Conservation (phyloP, 768 basidiomycete species). For the Trametes coccinea region DNA sequence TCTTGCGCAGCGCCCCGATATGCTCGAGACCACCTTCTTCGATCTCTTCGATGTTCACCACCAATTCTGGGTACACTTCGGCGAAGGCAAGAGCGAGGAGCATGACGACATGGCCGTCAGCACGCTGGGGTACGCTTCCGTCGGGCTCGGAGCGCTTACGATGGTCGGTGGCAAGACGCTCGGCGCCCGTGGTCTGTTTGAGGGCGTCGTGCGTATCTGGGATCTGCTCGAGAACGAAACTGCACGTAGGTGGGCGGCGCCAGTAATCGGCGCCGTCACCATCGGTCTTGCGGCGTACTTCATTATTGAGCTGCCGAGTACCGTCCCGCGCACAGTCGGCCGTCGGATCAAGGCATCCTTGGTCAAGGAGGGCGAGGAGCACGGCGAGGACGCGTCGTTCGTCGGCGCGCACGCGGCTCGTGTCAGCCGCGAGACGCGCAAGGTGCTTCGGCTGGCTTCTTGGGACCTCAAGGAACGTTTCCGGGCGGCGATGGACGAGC, state of each 20-base stretch:
- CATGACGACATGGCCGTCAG: constrained; percentile 51
- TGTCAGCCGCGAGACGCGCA: constrained; percentile 83
- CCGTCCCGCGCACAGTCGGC: constrained; percentile 89
- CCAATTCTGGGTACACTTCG: constrained; percentile 72
- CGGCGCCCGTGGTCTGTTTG: constrained; percentile 74
- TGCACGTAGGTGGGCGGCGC: constrained; percentile 84
- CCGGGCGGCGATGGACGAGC: constrained; percentile 76
- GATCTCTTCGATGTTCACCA: constrained; percentile 88
- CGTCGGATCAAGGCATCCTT: constrained; percentile 75
- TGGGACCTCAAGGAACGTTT: constrained; percentile 90
- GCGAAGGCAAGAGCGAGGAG: constrained; percentile 47
- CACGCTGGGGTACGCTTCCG: constrained; percentile 70
- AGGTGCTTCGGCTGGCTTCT: constrained; percentile 85
- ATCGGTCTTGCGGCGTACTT: constrained; percentile 79
- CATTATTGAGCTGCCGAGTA: constrained; percentile 81
- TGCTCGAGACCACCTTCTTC: constrained; percentile 76
- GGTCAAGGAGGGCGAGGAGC: constrained; percentile 46
- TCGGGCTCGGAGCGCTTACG: constrained; percentile 83
- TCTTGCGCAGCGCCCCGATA: constrained; percentile 72
- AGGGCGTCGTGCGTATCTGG: constrained; percentile 70
- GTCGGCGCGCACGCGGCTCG: constrained; percentile 68
- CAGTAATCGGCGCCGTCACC: constrained; percentile 75
- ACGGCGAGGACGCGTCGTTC: constrained; percentile 53
- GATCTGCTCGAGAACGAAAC: constrained; percentile 82
- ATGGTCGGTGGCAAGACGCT: constrained; percentile 86